Evolutionary conservation across 169 alveolate species (phyloP).

Genomic region (Besnoitia besnoiti): DNA sequence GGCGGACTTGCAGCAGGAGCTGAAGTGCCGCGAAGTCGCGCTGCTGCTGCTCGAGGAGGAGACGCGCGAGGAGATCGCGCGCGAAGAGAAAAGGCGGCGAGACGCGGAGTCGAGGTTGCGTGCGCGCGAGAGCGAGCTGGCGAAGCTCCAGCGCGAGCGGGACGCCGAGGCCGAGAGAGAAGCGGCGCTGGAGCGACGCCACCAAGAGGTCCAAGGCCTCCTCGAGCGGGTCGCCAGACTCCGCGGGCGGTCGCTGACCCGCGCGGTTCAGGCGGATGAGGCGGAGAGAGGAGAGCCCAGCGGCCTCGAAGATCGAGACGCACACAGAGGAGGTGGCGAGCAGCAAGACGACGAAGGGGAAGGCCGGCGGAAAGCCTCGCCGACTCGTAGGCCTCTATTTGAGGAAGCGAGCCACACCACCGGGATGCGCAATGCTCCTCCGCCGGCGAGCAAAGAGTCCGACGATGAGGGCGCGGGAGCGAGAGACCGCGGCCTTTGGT

Average conservation of each 20-base stretch:
- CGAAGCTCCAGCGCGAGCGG: not conserved
- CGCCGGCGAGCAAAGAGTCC: too few relatives aligned
- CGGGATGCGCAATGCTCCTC: too few relatives aligned
- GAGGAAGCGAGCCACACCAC: too few relatives aligned
- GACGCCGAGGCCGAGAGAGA: not conserved
- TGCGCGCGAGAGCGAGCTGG: not conserved
- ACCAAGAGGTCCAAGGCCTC: not conserved
- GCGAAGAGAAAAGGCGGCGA: not conserved
- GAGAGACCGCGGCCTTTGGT: not conserved
- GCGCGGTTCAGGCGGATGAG: not conserved
- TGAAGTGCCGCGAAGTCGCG: not conserved
- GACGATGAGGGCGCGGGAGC: too few relatives aligned
- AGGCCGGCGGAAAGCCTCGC: not conserved
- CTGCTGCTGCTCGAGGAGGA: not conserved
- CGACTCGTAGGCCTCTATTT: too few relatives aligned
- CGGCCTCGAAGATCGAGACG: not conserved
- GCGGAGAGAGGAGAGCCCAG: not conserved
- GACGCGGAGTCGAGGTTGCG: not conserved
- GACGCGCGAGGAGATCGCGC: not conserved
- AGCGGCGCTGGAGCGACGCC: not conserved
- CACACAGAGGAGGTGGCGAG: not conserved
- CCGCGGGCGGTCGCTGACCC: not conserved
- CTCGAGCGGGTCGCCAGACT: not conserved
- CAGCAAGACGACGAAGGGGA: not conserved
- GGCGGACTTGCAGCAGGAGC: not conserved